Conservation (phyloP, 805 yeast species). For the Pichia nakasei region DNA sequence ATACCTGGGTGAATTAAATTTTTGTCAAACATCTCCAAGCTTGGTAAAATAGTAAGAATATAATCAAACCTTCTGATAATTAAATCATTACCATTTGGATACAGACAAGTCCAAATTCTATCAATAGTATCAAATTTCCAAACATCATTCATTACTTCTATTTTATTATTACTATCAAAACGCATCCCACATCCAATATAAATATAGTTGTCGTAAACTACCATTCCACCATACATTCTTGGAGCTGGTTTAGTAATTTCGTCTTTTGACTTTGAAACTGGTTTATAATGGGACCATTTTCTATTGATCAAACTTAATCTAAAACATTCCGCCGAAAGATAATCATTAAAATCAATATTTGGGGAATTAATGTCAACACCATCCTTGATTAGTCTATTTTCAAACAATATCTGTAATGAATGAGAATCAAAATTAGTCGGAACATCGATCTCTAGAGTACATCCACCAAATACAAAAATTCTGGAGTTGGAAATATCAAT, state of each 20-base stretch:
- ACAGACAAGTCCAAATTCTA: constrained; percentile 45
- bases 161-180: constrained; percentile 27
- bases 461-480: constrained; percentile 61
- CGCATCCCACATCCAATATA: constrained; percentile 61
- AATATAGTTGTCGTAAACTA: constrained; percentile 39
- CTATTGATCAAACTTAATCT: constrained; percentile 50
- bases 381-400: not conserved
- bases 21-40: constrained; percentile 29
- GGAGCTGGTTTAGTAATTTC: constrained; percentile 27
- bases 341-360: constrained; percentile 14
- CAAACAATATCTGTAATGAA: constrained; percentile 32
- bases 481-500: constrained; percentile 48
- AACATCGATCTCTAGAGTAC: constrained; percentile 48
- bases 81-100: constrained; percentile 25
- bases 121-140: constrained; percentile 57
- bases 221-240: constrained; percentile 53
- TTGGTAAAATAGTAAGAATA: constrained; percentile 34
- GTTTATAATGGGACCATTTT: constrained; percentile 40
- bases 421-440: constrained; percentile 28
- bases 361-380: not conserved
- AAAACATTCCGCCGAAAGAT: constrained; percentile 57
- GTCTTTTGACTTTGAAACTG: constrained; percentile 11
- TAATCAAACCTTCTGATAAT: constrained; percentile 40
- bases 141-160: constrained; percentile 49
- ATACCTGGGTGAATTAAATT: constrained; percentile 37